Base-by-base conservation (phyloP, 2,329 filamentous ascomycete genomes). In the Aspergillus fijiensis region DNA sequence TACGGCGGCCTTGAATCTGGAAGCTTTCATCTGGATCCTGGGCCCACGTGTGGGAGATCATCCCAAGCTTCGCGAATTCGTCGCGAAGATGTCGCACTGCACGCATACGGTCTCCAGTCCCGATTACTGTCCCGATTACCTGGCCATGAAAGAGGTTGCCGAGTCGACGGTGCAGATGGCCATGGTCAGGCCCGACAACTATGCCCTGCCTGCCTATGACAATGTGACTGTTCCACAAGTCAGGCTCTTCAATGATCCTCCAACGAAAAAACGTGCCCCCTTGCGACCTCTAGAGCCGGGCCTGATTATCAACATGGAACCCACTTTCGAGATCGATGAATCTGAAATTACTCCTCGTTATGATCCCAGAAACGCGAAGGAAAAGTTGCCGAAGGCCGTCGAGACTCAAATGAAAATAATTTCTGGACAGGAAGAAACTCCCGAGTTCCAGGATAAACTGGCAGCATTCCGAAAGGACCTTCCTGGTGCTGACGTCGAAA, bases 11-110 rank as follows among this genome's bases (percentile, higher is more conserved):
- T 80, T 80, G 6, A 85, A 88, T 52, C 75, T 97, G 50, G 79
- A 83, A 50, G 83, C 83, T 47, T 84, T 96, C 52, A 85, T 95
- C 67, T 99, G 95, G 94, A 87, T 91, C 25, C 82, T 97, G 27
- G 91, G 91, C 0, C 81, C 83, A 4, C 87, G 84, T 2, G 81
- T 98, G 14, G 79, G 83, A 6, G 78, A 82, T 3, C 84, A 95
- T 72, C 70, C 82, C 11, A 81, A 81, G 23, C 75, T 99, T 19
- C 82, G 83, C 58, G 76, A 83, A 2, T 96, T 96, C 71, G 91
- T 96, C 75, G 69, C 82, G 29, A 80, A 84, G 39, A 84, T 86
- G 65, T 73, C 80, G 2, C 70, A 84, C 16, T 75, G 90, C 39
- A 84, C 89, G 72, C 95, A 99, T 74, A 80, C 94, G 49, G 82